Base-by-base conservation (phyloP, 306 rosid species). In the Lithocarpus polystachyus region DNA sequence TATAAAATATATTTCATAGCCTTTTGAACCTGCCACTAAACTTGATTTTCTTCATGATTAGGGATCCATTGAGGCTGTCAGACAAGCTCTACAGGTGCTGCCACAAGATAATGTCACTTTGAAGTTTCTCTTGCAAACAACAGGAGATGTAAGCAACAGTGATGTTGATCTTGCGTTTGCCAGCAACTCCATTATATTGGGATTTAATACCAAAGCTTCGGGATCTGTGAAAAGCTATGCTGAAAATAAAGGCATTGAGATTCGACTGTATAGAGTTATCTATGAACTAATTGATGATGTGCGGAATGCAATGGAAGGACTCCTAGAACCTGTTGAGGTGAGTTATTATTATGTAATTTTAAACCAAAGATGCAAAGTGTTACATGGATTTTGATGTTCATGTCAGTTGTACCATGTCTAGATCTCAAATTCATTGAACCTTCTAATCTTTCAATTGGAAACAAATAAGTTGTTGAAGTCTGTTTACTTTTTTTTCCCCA, bases 301-400 rank as follows among this genome's bases (percentile, higher is more conserved):
- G 37, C 86, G 98, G 78, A 90, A 90, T 8, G 99, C 99, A 82
- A 95, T 95, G 99, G 99, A 95, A 86, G 99, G 98, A 56, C 98
- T 95, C 59, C 80, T 95, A 33, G 98, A 95, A 8, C 74, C 88
- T 64, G 93, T 93, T 74, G 96, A 91, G 97, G 99, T 95, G 74
- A 84, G 81, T 84, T 17, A 18, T 33, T 6, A 17, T 4, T 33
- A 18, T 64, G 20, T 19, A 18, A 31, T 67, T 31, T 31, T 22
- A 22, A 18, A 67, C 45, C 35, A 12, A 67, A 67, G 26, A 67
- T 10, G 1, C 5, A 18, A 19, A 33, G 24, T 65, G 71, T 31
- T 33, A 7, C 12, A 65, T 19, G 23, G 48, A 65, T 65, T 65
- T 33, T 65, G 45, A 31, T 65, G 69, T 62, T 20, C 37, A 62